Evolutionary conservation across 2,329 filamentous ascomycete species (phyloP), one percentile per base, ranked within the genome.

Genomic region (Cladosporium sp.): DNA sequence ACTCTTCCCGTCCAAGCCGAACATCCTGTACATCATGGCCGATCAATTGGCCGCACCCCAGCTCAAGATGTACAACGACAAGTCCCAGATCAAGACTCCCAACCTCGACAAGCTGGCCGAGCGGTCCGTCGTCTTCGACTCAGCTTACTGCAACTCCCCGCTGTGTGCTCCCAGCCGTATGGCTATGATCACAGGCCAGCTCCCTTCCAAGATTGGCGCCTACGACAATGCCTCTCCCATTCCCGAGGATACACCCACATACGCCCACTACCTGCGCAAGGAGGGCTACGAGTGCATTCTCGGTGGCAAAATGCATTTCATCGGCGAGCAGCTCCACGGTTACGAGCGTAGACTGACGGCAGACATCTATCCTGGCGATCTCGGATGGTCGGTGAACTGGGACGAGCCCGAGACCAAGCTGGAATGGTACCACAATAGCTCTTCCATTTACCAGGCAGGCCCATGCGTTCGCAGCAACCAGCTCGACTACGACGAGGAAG

Each of bases 221-320:
- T 96, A 88, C 69, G 91, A 96, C 74, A 96, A 96, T 65, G 91
- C 90, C 39, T 84, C 87, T 29, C 86, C 90, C 59, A 85, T 96
- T 61, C 79, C 82, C 50, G 88, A 88, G 50, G 89, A 95, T 61
- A 82, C 88, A 24, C 91, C 90, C 12, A 96, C 91, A 1, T 96
- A 95, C 65, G 89, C 91, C 7, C 91, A 96, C 70, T 96, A 96
- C 70, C 76, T 96, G 49, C 86, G 91, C 43, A 78, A 82, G 37
- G 83, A 85, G 62, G 89, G 89, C 47, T 96, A 96, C 64, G 88
- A 96, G 71, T 96, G 91, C 11, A 88, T 86, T 5, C 76, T 96
- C 60, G 89, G 91, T 4, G 91, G 91, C 56, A 96, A 96, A 79
- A 96, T 96, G 91, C 91, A 96, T 72, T 96, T 96, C 67, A 87